Base-by-base conservation (phyloP, 2,329 filamentous ascomycete species). In the Cladosporium sp. region DNA sequence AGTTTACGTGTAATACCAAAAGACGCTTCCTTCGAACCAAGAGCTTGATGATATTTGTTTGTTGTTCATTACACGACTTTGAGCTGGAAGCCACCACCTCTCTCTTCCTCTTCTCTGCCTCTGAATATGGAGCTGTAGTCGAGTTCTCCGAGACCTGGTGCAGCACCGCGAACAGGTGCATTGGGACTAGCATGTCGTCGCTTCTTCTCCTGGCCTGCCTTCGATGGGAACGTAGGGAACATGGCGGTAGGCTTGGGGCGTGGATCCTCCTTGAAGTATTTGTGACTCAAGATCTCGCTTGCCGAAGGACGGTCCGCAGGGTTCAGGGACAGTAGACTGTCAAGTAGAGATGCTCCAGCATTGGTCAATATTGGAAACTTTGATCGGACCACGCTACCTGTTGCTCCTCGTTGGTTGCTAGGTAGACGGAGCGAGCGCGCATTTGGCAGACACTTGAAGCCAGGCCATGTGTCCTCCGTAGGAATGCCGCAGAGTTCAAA, bases 201-300 rank as follows among this genome's bases (percentile, higher is more conserved):
- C 71, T 93, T 83, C 74, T 89, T 90, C 82, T 99, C 95, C 82
- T 95, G 91, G 1, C 93, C 92, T 0, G 95, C 95, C 78, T 96
- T 97, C 73, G 91, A 95, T 0, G 95, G 95, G 77, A 98, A 99
- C 0, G 95, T 98, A 2, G 95, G 95, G 76, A 99, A 98, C 89
- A 99, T 90, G 73, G 90, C 90, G 76, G 92, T 90, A 8, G 90
- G 88, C 80, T 98, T 98, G 1, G 93, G 92, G 68, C 91, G 91
- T 0, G 95, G 95, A 71, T 96, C 90, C 80, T 98, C 93, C 21
- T 78, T 83, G 78, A 99, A 99, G 78, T 96, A 99, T 41, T 88
- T 83, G 77, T 97, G 92, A 58, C 84, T 81, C 41, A 98, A 84
- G 76, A 96, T 88, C 67, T 93, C 86, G 59, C 82, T 82, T 1